These are phyloP conservation scores for Euphorbia peplus DNA, from an alignment of 345 rosid species.

Conservation along the genomic window DNA sequence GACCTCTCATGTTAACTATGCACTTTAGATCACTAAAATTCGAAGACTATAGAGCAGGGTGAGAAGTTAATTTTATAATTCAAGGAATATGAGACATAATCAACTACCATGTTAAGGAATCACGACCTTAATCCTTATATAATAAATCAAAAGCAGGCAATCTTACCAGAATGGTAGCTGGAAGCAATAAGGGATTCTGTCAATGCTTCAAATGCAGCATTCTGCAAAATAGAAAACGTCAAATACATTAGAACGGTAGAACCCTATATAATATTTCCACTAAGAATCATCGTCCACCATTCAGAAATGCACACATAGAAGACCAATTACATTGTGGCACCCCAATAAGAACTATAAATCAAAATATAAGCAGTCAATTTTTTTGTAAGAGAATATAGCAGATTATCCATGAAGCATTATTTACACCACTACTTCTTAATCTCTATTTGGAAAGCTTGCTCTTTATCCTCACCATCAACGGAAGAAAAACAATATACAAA, in stretches of 20 bases:
- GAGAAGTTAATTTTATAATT: neutral
- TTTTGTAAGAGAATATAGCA: neutral
- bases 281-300: neutral
- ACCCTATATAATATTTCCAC: too few species aligned
- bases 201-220: conserved; percentile 66
- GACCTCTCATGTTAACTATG: too few species aligned
- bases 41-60: neutral
- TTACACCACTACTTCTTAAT: neutral
- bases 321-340: neutral
- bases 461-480: too few species aligned
- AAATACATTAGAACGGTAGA: too few species aligned
- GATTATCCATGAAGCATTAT: neutral
- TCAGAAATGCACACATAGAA: conserved; percentile 11
- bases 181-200: conserved; percentile 51
- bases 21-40: too few species aligned
- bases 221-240: conserved; percentile 45
- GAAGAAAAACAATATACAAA: too few species aligned
- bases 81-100: neutral
- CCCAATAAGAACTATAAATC: neutral
- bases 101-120: conserved; percentile 1
- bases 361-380: neutral
- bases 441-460: neutral
- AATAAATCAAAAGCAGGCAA: conserved; percentile 7
- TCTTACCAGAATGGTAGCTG: conserved; percentile 44
- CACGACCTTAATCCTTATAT: neutral